These are phyloP conservation scores for Termitomyces sp. DNA, from an alignment of 768 basidiomycete species.

Conservation along the genomic window DNA sequence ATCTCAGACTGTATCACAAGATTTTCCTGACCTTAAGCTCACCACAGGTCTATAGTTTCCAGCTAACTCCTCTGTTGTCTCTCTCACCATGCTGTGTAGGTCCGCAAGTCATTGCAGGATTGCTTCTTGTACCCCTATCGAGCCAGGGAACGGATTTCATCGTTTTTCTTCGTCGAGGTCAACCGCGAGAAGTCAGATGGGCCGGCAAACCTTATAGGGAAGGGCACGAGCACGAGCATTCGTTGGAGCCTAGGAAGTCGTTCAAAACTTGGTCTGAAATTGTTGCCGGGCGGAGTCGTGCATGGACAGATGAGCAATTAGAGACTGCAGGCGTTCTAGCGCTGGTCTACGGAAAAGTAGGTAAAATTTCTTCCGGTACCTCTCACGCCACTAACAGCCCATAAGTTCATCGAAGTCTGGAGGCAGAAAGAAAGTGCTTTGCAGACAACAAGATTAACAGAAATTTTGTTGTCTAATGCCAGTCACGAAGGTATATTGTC, in stretches of 20 bases:
- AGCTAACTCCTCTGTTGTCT: background rate
- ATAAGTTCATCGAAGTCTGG: slow-evolving; percentile 84
- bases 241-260: slow-evolving; percentile 69
- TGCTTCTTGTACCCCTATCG: slow-evolving; percentile 73
- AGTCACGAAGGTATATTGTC: slow-evolving; percentile 74
- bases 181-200: slow-evolving; percentile 68
- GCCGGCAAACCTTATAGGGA: slow-evolving; percentile 66
- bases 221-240: slow-evolving; percentile 23
- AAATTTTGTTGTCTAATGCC: slow-evolving; percentile 72
- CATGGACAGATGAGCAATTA: slow-evolving; percentile 80
- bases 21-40: slow-evolving; percentile 68
- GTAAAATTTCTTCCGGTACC: background rate
- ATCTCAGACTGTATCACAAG: slow-evolving; percentile 59
- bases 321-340: slow-evolving; percentile 79
- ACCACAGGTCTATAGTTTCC: slow-evolving; percentile 32
- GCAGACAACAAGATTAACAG: slow-evolving; percentile 67
- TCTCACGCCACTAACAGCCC: background rate
- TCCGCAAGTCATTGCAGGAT: slow-evolving; percentile 62
- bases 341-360: slow-evolving; percentile 70
- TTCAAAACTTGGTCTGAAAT: slow-evolving; percentile 80
- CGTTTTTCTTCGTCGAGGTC: slow-evolving; percentile 73
- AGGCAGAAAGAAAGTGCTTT: slow-evolving; percentile 73
- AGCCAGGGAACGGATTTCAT: slow-evolving; percentile 75
- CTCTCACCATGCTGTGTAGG: slow-evolving; percentile 21
- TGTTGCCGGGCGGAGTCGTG: slow-evolving; percentile 59